Percentiles rank a stretch among this genome's conserved stretches.
Conservation (phyloP, 208 protist genomes). For the Trypanosoma scelopori region DNA sequence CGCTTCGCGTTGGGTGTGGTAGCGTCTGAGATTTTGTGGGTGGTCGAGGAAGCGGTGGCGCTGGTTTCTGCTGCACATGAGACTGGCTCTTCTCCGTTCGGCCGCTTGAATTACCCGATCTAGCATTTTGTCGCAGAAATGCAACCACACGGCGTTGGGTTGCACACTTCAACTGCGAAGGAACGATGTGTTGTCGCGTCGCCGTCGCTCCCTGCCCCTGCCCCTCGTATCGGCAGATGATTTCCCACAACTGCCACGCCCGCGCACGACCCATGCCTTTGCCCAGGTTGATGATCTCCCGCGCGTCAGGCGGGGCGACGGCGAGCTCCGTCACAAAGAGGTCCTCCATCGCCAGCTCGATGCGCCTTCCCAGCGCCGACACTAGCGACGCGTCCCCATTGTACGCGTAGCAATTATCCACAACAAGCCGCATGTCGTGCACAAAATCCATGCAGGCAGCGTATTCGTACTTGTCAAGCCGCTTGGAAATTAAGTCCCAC, state of each 20-base stretch:
- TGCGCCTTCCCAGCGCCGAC: constrained; percentile 38
- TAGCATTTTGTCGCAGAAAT: constrained; percentile 25
- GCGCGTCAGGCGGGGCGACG: constrained; percentile 37
- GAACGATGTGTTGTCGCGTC: constrained; percentile 39
- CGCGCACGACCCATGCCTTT: constrained; percentile 29
- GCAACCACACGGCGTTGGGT: constrained; percentile 69
- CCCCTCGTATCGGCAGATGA: constrained; percentile 64
- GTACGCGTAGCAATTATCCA: constrained; percentile 83
- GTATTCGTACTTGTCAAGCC: constrained; percentile 75
- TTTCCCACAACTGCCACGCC: constrained; percentile 35
- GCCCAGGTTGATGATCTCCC: constrained; percentile 41
- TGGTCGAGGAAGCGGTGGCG: constrained; percentile 18
- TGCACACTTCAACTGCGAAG: constrained; percentile 50
- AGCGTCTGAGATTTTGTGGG: constrained; percentile 22
- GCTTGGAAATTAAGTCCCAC: constrained; percentile 53
- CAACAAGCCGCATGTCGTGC: constrained; percentile 75
- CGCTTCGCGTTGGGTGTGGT: constrained; percentile 23
- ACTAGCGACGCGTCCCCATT: constrained; percentile 54
- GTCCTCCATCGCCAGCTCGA: constrained; percentile 83
- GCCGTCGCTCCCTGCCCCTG: constrained; percentile 22
- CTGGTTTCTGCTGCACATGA: constrained; percentile 3
- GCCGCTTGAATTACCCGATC: constrained; percentile 8
- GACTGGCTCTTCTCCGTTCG: background rate
- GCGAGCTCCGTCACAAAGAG: constrained; percentile 72
- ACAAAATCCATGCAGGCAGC: constrained; percentile 54